Conservation (phyloP, 2,329 filamentous ascomycete genomes). For the Sordariomycetes sp. region DNA sequence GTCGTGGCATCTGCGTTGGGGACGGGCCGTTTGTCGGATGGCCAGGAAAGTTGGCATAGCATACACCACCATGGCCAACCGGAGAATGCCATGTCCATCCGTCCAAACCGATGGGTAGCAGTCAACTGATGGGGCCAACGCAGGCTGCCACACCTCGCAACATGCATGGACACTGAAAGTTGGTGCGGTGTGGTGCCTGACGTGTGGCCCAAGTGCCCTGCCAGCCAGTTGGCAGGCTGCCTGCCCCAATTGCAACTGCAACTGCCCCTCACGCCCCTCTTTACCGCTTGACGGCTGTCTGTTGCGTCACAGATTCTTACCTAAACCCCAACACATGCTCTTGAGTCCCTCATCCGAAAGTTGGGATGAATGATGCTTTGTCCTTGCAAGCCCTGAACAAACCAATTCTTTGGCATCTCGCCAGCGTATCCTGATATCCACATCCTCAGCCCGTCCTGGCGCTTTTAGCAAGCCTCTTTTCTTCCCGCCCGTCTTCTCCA, state of each 20-base stretch:
- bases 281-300: neutral
- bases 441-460: neutral
- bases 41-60: too few species aligned
- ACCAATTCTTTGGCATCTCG: neutral
- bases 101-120: too few species aligned
- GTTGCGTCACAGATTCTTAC: conserved; percentile 1
- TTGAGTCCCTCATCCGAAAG: neutral
- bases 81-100: too few species aligned
- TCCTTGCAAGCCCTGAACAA: neutral
- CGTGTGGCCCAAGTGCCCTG: neutral
- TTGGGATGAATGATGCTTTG: neutral
- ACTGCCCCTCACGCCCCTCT: neutral
- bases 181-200: neutral
- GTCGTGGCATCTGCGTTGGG: too few species aligned
- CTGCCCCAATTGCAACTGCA: neutral
- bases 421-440: neutral
- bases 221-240: neutral
- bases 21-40: too few species aligned
- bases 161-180: too few species aligned
- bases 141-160: neutral
- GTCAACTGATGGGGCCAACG: too few species aligned
- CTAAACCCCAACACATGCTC: neutral
- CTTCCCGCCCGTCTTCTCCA: neutral
- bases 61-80: too few species aligned
- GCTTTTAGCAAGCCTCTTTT: neutral